Evolutionary conservation across 2,329 filamentous ascomycete species (phyloP).

Genomic region (Thermochaetoides dissita): DNA sequence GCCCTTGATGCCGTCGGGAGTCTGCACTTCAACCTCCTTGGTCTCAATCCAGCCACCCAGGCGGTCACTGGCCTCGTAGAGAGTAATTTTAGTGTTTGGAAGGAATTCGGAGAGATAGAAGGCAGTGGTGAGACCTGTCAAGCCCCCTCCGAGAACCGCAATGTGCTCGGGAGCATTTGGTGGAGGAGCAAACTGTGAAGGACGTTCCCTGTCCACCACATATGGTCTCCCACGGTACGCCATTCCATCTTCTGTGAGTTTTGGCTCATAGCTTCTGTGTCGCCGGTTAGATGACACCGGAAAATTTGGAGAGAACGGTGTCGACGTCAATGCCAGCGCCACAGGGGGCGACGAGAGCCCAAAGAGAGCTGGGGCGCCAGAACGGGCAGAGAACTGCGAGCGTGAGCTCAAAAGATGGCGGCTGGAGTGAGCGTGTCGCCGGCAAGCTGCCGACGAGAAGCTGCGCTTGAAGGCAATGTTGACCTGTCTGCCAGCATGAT

Average conservation of each 20-base stretch:
- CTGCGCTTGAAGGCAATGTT: not conserved
- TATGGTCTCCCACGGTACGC: conserved; percentile 1
- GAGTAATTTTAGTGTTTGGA: conserved; percentile 54
- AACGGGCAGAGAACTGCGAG: no score
- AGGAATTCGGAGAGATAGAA: conserved; percentile 60
- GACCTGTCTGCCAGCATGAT: no score
- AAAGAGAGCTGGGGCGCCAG: no score
- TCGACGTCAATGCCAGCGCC: no score
- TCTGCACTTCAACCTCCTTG: conserved; percentile 40
- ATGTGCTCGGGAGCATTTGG: conserved; percentile 20
- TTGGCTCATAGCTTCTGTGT: no score
- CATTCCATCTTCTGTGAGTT: no score
- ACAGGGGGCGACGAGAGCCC: no score
- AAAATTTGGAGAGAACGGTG: no score
- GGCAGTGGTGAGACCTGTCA: conserved; percentile 67
- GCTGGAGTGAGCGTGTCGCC: no score
- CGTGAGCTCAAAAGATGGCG: no score
- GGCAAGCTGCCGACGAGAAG: not conserved
- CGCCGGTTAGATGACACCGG: no score
- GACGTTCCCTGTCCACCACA: not conserved
- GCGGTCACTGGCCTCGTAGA: conserved; percentile 60
- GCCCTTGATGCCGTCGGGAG: conserved; percentile 37
- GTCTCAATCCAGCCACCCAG: conserved; percentile 79
- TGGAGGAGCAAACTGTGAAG: no score
- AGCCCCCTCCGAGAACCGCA: conserved; percentile 65